Evolutionary conservation across 345 rosid species (phyloP), one percentile per base, ranked within the genome.

Genomic region (Moringa oleifera): DNA sequence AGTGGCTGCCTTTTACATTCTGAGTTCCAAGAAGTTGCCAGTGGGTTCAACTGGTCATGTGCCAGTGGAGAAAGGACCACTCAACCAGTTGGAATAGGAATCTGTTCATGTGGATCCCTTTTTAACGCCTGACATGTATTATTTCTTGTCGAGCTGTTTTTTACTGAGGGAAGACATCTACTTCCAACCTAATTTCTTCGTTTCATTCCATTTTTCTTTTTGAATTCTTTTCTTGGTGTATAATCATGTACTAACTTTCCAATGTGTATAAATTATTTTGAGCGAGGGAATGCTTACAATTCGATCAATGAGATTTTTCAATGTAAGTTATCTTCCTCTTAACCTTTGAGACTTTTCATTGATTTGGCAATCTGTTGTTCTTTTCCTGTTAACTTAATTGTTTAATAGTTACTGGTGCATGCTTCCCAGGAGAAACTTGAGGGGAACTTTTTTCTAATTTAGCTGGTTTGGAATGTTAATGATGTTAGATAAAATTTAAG

Each of bases 1-100:
- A 65, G 63, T 4, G n/a, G 63, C 58, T 59, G 69, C 62, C 65
- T 53, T 20, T 12, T 0, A 73, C 57, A 3, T 28, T 28, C 25
- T 46, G 52, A 62, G 68, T 65, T 41, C 31, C 22, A 70, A 33
- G 51, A 47, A 55, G 33, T 45, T 17, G 28, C 25, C 25, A 19
- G 20, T 28, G 7, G 33, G 69, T 33, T 57, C 51, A 41, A n/a
- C 22, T 41, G 59, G 8, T 55, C 46, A 17, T 20, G 33, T 15
- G 23, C 53, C 24, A 20, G 36, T 57, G 25, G 55, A 25, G 53
- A 61, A 46, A 20, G 41, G 28, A 46, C n/a, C n/a, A n/a, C n/a
- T n/a, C n/a, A n/a, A n/a, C n/a, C n/a, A n/a, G n/a, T n/a, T n/a
- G n/a, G n/a, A n/a, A n/a, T n/a, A n/a, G n/a, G n/a, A n/a, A n/a